Percentiles rank a stretch among this genome's conserved stretches.
Conservation (phyloP, 805 yeast genomes). For the Sungouiella blattae region DNA sequence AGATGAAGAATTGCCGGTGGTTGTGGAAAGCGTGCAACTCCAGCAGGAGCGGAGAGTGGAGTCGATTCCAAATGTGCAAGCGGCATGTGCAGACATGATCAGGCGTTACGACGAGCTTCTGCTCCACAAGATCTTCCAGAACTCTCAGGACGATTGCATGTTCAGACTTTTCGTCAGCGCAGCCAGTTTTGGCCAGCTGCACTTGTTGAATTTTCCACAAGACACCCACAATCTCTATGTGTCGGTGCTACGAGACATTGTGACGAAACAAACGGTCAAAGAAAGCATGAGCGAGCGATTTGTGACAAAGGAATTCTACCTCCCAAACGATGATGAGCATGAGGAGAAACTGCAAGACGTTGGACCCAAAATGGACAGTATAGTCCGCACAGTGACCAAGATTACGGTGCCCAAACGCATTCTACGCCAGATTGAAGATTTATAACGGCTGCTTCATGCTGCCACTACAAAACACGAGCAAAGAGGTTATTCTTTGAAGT, state of each 20-base stretch:
- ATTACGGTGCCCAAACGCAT: neutral
- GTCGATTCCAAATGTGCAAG: conserved; percentile 1
- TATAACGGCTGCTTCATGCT: neutral
- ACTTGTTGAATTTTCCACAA: neutral
- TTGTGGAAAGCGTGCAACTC: conserved; percentile 7
- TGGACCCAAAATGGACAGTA: too few species aligned
- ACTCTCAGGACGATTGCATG: conserved; percentile 7
- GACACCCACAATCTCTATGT: neutral
- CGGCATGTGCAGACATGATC: neutral
- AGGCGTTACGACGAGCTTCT: conserved; percentile 7
- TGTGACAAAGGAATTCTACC: too few species aligned
- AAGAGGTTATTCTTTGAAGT: neutral
- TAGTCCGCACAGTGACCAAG: neutral
- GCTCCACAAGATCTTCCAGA: conserved; percentile 9
- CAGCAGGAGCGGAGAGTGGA: conserved; percentile 3
- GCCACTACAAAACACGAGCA: neutral
- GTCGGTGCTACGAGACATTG: neutral
- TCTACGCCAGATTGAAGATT: neutral
- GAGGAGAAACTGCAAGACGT: too few species aligned
- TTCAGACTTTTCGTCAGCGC: conserved; percentile 15
- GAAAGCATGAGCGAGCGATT: conserved; percentile 1
- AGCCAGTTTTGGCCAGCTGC: conserved; percentile 1
- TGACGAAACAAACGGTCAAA: neutral
- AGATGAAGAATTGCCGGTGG: conserved; percentile 6
- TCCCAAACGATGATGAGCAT: too few species aligned